Evolutionary conservation across 306 rosid genomes (phyloP).

Genomic region (Oxytropis ochrocephala): DNA sequence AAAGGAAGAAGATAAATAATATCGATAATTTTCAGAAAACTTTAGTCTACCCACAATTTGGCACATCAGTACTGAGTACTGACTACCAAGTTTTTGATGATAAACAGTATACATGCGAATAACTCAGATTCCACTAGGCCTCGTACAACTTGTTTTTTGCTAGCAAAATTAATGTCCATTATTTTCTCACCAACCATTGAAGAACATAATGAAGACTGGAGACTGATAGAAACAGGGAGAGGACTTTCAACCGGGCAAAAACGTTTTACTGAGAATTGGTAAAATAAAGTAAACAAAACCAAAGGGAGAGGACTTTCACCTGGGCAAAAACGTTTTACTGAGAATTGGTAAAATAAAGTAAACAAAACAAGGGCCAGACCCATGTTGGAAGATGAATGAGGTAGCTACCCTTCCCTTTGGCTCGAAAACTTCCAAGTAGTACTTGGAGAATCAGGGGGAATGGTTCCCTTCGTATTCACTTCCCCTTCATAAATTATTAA

Average conservation of each 20-base stretch:
- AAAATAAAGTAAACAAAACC: neutral
- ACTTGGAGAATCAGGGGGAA: neutral
- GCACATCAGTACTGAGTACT: neutral
- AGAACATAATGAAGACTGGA: neutral
- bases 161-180: neutral
- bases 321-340: neutral
- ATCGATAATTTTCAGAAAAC: neutral
- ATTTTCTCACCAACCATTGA: neutral
- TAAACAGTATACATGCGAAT: neutral
- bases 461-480: neutral
- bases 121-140: neutral
- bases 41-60: conserved; percentile 3
- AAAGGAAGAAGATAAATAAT: conserved; percentile 1
- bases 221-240: neutral
- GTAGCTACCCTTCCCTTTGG: neutral
- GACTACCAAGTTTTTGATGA: neutral
- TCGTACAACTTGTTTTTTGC: neutral
- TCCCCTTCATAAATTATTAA: neutral
- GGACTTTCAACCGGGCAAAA: neutral
- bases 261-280: neutral
- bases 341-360: neutral
- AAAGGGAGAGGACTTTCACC: too few relatives aligned
- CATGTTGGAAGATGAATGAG: neutral
- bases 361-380: neutral
- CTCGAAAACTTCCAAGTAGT: neutral